Conservation (phyloP, 495 filamentous ascomycete species). For the Xylaria curta region DNA sequence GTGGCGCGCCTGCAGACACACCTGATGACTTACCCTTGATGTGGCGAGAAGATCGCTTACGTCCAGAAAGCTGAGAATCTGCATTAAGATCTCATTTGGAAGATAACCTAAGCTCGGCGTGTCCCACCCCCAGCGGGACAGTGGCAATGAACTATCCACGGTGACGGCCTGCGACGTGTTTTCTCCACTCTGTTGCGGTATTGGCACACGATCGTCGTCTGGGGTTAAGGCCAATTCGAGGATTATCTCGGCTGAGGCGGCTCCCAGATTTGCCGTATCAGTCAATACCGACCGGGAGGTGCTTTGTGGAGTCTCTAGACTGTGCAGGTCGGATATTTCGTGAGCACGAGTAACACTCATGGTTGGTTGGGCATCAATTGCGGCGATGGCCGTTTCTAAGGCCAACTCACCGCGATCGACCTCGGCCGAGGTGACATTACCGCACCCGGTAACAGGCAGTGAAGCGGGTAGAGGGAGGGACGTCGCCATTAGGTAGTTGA, state of each 20-base stretch:
- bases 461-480: constrained; percentile 24
- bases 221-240: constrained; percentile 16
- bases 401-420: constrained; percentile 31
- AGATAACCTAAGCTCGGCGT: constrained; percentile 44
- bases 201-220: constrained; percentile 14
- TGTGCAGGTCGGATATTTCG: not conserved
- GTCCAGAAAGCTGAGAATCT: constrained; percentile 62
- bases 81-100: constrained; percentile 63
- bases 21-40: constrained; percentile 56
- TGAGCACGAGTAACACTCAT: constrained; percentile 1
- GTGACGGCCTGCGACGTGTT: constrained; percentile 7
- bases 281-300: not conserved
- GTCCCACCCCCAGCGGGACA: constrained; percentile 38
- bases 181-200: constrained; percentile 13
- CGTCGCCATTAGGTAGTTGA: constrained; percentile 21
- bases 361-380: constrained; percentile 43
- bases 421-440: constrained; percentile 37
- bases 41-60: constrained; percentile 62
- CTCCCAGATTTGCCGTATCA: constrained; percentile 4
- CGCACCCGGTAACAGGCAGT: constrained; percentile 35
- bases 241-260: constrained; percentile 31
- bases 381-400: constrained; percentile 37
- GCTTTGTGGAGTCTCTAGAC: constrained; percentile 9
- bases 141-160: constrained; percentile 16
- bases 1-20: constrained; percentile 22